Conservation (phyloP, 305 asterid species). For the Stenogyne calaminthoides region DNA sequence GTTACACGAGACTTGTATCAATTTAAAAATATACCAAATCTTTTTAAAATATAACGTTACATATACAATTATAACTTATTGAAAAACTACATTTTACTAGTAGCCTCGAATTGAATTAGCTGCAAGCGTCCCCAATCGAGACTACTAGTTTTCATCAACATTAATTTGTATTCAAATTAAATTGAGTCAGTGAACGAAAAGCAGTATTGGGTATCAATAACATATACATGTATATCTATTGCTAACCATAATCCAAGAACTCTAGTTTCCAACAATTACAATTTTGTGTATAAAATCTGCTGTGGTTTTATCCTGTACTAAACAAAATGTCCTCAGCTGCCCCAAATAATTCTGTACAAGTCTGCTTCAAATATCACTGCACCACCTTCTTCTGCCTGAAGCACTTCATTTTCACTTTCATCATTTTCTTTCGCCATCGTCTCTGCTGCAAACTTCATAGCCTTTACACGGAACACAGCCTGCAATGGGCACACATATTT, state of each 20-base stretch:
- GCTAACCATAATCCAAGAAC: constrained; percentile 3
- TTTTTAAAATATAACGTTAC: no score
- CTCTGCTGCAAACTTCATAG: constrained; percentile 55
- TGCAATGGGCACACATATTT: constrained; percentile 29
- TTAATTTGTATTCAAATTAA: background rate
- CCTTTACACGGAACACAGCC: constrained; percentile 80
- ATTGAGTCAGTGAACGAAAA: background rate
- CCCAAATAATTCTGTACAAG: constrained; percentile 39
- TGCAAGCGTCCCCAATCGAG: background rate
- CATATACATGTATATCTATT: constrained; percentile 23
- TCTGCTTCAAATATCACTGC: background rate
- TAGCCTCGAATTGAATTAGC: background rate
- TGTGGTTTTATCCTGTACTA: constrained; percentile 28
- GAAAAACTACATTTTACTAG: no score
- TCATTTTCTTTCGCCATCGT: constrained; percentile 22
- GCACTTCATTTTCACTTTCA: constrained; percentile 34
- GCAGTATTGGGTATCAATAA: background rate
- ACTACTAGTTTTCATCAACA: background rate
- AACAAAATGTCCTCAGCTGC: constrained; percentile 41
- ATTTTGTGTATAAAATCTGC: constrained; percentile 3
- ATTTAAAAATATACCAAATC: no score
- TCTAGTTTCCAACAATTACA: background rate
- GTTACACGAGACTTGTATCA: no score
- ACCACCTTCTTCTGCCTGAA: constrained; percentile 48
- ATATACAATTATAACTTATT: no score